These are phyloP conservation scores for Venturia pyrina DNA, from an alignment of 2,329 filamentous ascomycete species.

Conservation along the genomic window DNA sequence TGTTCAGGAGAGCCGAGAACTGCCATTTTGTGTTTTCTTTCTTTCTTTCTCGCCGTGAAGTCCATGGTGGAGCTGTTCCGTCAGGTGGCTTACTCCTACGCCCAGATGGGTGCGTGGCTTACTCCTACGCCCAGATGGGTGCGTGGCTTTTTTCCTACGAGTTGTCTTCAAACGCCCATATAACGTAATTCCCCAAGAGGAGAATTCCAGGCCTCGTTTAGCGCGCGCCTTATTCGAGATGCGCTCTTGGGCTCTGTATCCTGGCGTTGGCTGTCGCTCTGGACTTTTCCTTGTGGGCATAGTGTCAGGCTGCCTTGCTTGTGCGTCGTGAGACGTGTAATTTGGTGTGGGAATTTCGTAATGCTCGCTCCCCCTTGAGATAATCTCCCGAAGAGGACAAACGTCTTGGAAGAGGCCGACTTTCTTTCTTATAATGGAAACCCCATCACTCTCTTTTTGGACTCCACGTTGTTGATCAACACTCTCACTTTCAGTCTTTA, in stretches of 20 bases:
- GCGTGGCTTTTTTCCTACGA: background rate
- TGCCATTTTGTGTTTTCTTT: too few species aligned
- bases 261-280: background rate
- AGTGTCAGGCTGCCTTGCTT: background rate
- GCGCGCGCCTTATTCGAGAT: background rate
- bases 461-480: background rate
- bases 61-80: background rate
- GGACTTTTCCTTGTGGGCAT: background rate
- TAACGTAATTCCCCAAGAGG: background rate
- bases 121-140: too few species aligned
- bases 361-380: background rate
- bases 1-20: too few species aligned
- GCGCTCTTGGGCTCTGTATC: background rate
- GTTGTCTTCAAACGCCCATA: background rate
- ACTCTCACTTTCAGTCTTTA: background rate
- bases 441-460: background rate
- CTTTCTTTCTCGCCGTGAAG: background rate
- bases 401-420: background rate
- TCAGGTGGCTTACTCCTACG: too few species aligned
- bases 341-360: background rate
- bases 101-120: too few species aligned
- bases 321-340: background rate
- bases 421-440: background rate
- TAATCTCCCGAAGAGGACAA: background rate
- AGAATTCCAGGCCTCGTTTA: background rate